A percentile compares a stretch with the other conserved stretches of the same genome.
Conservation (phyloP, 108 stramenopile genomes). For the Nannochloropsis salina region DNA sequence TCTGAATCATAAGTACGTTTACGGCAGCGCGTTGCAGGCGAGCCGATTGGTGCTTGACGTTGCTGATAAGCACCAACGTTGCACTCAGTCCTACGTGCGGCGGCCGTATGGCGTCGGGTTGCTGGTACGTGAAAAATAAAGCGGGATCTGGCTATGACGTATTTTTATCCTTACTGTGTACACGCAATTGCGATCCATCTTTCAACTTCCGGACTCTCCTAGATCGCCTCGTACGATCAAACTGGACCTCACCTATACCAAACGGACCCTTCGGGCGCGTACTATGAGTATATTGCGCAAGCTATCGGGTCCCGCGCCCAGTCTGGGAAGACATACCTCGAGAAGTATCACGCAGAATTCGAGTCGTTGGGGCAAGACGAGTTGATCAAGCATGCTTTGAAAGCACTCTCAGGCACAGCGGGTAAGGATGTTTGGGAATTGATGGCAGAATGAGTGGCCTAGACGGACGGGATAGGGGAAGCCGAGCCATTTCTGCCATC, state of each 20-base stretch:
- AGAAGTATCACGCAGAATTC: slow-evolving; percentile 66
- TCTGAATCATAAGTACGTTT: slow-evolving; percentile 90
- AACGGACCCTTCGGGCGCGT: slow-evolving; percentile 92
- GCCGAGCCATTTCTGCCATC: neutral
- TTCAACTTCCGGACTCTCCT: neutral
- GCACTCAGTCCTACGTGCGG: slow-evolving; percentile 95
- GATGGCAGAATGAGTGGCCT: neutral
- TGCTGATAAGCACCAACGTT: slow-evolving; percentile 95
- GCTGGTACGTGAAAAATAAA: slow-evolving; percentile 60
- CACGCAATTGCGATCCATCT: neutral
- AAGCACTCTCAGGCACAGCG: slow-evolving; percentile 78
- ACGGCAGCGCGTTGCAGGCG: slow-evolving; percentile 79
- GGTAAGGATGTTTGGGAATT: slow-evolving; percentile 24
- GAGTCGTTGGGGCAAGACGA: slow-evolving; percentile 62
- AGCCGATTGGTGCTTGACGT: slow-evolving; percentile 81
- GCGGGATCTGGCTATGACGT: neutral
- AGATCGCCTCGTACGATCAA: slow-evolving; percentile 47
- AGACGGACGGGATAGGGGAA: too few relatives aligned
- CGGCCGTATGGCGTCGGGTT: slow-evolving; percentile 97
- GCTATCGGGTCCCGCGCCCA: slow-evolving; percentile 94
- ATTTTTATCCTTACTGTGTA: neutral
- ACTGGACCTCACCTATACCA: slow-evolving; percentile 89
- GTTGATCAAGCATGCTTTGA: slow-evolving; percentile 88
- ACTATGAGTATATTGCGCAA: slow-evolving; percentile 88
- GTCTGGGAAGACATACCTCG: slow-evolving; percentile 91